Evolutionary conservation across 2,329 filamentous ascomycete species (phyloP), one percentile per base, ranked within the genome.

Genomic region (Daldinia eschscholtzii): DNA sequence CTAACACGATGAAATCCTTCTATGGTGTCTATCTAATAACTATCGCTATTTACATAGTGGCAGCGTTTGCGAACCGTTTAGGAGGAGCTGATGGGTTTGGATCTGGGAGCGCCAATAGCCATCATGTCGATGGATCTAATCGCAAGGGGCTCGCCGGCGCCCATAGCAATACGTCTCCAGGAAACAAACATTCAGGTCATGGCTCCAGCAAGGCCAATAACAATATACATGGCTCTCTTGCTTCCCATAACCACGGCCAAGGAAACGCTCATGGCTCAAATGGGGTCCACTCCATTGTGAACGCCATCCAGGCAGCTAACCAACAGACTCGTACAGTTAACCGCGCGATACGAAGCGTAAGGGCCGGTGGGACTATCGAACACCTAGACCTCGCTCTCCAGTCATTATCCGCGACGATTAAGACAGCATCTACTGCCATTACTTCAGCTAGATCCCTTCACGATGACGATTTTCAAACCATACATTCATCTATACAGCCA

Each of bases 1-100:
- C 33, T 44, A 46, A 33, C 61, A 70, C 37, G 39, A 71, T 71
- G 70, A 70, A 64, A 64, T 39, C 55, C 39, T 66, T 64, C 30
- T 26, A 52, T 23, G 28, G 42, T 28, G 37, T 70, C 41, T 64
- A 58, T 44, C 39, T 64, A 30, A 33, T 72, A 44, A 42, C 57
- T 35, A 48, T 65, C 39, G 56, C 23, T 20, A 41, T 68, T 44
- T 41, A 52, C 26, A 35, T 58, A 26, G 57, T 52, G 6, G 57
- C 46, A 4, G 55, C 57, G 26, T 26, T 67, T 6, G 48, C 59
- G 53, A 52, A 37, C n/a, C 39, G 62, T n/a, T 65, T 53, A 50
- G 62, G 64, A 48, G 56, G 48, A 7, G 12, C 9, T 20, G 62
- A 71, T 46, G 57, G 57, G 15, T 33, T 61, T 33, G 59, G 59